Percentiles rank a stretch among this genome's conserved stretches.
phyloP scores from a whole-genome alignment of 2,329 filamentous ascomycete species.

The Xylaria sp. region DNA sequence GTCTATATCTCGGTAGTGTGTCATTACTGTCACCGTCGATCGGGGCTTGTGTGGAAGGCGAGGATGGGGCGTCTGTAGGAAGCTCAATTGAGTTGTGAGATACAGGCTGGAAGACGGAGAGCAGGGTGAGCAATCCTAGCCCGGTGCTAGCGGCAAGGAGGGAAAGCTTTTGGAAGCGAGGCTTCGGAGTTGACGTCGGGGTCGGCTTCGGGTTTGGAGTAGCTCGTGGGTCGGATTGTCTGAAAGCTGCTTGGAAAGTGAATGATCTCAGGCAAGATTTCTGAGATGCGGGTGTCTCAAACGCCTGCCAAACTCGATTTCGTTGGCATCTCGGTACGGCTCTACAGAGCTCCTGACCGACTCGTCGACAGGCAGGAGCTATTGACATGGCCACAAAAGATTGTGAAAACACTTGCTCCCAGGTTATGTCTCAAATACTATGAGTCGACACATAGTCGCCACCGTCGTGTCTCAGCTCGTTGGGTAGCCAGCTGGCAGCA shows the following conservation, averaged over 20 bases:
- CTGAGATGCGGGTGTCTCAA: slow-evolving; percentile 14
- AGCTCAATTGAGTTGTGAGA: slow-evolving; percentile 28
- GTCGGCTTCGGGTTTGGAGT: slow-evolving; percentile 12
- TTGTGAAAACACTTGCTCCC: background rate
- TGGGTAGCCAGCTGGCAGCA: background rate
- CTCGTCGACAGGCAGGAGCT: slow-evolving; percentile 13
- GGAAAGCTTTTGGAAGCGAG: slow-evolving; percentile 31
- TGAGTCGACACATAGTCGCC: slow-evolving; percentile 11
- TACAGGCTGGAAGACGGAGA: slow-evolving; percentile 37
- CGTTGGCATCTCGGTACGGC: slow-evolving; percentile 24
- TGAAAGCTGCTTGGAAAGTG: slow-evolving; percentile 24
- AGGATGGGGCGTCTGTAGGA: slow-evolving; percentile 11
- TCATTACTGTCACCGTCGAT: slow-evolving; percentile 46
- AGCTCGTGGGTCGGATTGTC: slow-evolving; percentile 22
- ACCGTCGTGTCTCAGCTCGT: background rate
- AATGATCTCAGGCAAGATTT: slow-evolving; percentile 22
- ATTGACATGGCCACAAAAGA: slow-evolving; percentile 8
- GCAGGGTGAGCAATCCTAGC: slow-evolving; percentile 33
- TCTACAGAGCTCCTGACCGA: slow-evolving; percentile 30
- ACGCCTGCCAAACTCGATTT: slow-evolving; percentile 18
- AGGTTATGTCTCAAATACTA: background rate
- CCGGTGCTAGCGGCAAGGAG: slow-evolving; percentile 38
- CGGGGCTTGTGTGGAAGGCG: slow-evolving; percentile 21
- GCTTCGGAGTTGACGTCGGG: slow-evolving; percentile 3
- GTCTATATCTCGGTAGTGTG: slow-evolving; percentile 54